Evolutionary conservation across 2,329 filamentous ascomycete genomes (phyloP).

Genomic region (Cladosporium sp.): DNA sequence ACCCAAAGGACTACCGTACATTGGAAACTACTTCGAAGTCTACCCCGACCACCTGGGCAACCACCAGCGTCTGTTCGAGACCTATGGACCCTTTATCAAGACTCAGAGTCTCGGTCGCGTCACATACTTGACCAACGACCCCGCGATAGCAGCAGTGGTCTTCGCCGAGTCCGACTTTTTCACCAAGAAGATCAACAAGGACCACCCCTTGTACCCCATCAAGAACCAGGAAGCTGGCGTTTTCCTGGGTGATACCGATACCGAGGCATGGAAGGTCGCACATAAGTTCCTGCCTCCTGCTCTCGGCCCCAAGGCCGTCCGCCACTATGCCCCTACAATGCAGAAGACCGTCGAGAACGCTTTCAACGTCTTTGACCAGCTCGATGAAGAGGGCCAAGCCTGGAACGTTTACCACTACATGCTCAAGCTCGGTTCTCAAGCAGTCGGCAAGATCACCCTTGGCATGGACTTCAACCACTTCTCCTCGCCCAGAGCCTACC

Average conservation of each 20-base stretch:
- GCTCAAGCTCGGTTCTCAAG: constrained; percentile 42
- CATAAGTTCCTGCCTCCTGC: constrained; percentile 60
- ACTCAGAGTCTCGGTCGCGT: constrained; percentile 34
- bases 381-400: constrained; percentile 42
- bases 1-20: constrained; percentile 33
- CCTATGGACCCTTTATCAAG: constrained; percentile 34
- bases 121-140: constrained; percentile 33
- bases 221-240: constrained; percentile 28
- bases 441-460: constrained; percentile 40
- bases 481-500: constrained; percentile 43
- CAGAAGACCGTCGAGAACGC: constrained; percentile 48
- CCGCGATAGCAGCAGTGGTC: constrained; percentile 28
- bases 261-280: constrained; percentile 44
- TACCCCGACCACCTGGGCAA: constrained; percentile 40
- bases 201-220: constrained; percentile 30
- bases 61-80: constrained; percentile 35
- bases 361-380: constrained; percentile 42
- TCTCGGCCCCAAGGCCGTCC: constrained; percentile 53
- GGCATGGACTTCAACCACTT: constrained; percentile 44
- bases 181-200: constrained; percentile 36
- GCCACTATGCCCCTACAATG: constrained; percentile 52
- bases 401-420: constrained; percentile 48
- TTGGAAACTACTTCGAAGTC: constrained; percentile 32
- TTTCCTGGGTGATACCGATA: constrained; percentile 43
- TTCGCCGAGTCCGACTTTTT: constrained; percentile 34